Base-by-base conservation (phyloP, 2,329 filamentous ascomycete species). In the Aspergillus sp. region DNA sequence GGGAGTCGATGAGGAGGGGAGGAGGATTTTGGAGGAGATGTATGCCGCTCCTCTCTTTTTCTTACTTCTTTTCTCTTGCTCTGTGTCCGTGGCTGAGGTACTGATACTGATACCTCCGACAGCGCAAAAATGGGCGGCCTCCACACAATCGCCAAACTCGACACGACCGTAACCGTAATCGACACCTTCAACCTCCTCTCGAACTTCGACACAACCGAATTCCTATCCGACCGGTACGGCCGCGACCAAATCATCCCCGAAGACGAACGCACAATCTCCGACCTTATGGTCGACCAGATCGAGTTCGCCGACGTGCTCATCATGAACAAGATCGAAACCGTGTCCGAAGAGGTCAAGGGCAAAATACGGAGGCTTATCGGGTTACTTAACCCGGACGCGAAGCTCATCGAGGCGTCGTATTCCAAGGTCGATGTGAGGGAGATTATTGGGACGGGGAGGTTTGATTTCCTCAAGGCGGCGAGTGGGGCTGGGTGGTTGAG, bases 301-400 rank as follows among this genome's bases (percentile, higher is more conserved):
- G 90, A 92, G 74, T 92, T 92, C 67, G 89, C 89, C 0, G 89
- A 92, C 66, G 88, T 91, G 7, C 83, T 92, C 15, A 82, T 91
- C 3, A 76, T 91, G 22, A 92, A 92, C 76, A 92, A 92, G 74
- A 79, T 85, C 6, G 88, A 91, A 63, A 84, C 87, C 62, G 86
- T 90, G 85, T 90, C 15, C 74, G 81, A 46, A 72, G 76, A 5
- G 76, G 70, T 22, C 82, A 79, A 0, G 78, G 82, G 19, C 4
- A 78, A 83, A 3, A 81, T 90, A 57, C 72, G 80, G 3, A 78
- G 81, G 0, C 76, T 90, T 9, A 76, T 91, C 57, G 82, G 81
- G 60, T 83, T 85, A 54, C 81, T 92, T 17, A 92, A 92, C 64
- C 89, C 86, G 1, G 80, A 82, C 0, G 89, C 89, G 48, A 89